Evolutionary conservation across 495 filamentous ascomycete species (phyloP), one percentile per base, ranked within the genome.

Genomic region (Aspergillus affinis): DNA sequence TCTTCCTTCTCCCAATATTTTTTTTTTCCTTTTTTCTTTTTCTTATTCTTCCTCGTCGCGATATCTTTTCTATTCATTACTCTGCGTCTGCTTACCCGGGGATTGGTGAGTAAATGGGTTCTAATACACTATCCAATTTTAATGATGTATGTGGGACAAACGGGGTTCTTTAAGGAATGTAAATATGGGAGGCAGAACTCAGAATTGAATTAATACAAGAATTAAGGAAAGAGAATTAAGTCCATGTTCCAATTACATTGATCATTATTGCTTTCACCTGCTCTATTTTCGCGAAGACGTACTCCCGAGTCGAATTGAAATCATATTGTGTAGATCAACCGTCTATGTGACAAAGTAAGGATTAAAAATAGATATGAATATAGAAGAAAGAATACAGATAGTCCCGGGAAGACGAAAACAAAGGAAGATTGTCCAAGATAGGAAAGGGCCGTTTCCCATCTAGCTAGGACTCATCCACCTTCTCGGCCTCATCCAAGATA

Each of bases 401-500:
- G n/a, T n/a, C n/a, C n/a, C n/a, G n/a, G n/a, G n/a, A n/a, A n/a
- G n/a, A n/a, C n/a, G n/a, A n/a, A n/a, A n/a, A n/a, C n/a, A n/a
- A n/a, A n/a, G n/a, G n/a, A n/a, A n/a, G n/a, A n/a, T n/a, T n/a
- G 44, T 4, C 23, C 23, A 26, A 26, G 23, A 4, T 26, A 26
- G 23, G 4, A 26, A 26, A 26, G 23, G 4, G 4, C 2, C 2
- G 23, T 26, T 13, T 10, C 10, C 36, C 23, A 46, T 29, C 30
- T 44, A 17, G 18, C 18, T 21, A 45, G 20, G 12, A 26, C 50
- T 26, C 15, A 6, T n/a, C n/a, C n/a, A 29, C 17, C 32, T 21
- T 59, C 55, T 77, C 77, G 17, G 64, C 76, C 51, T 64, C 58
- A 67, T 81, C 80, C 55, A 89, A 56, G 68, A 80, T 82, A 20